Evolutionary conservation across 495 filamentous ascomycete species (phyloP).

Genomic region (Elasticomyces elasticus): DNA sequence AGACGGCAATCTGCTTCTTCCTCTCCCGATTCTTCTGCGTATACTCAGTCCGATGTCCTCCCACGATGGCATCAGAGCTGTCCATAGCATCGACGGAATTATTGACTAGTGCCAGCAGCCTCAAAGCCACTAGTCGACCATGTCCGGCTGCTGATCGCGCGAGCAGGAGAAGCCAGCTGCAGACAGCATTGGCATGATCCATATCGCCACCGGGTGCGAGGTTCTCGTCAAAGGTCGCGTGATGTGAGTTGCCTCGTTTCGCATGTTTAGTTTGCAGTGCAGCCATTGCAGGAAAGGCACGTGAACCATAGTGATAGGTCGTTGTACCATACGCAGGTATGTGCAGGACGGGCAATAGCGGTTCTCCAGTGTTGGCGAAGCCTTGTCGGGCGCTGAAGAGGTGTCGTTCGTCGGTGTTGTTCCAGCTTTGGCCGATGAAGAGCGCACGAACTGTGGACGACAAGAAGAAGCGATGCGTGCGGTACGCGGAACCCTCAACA

Average conservation of each 20-base stretch:
- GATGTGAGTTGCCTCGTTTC: background rate
- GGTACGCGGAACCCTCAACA: constrained; percentile 66
- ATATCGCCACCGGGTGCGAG: background rate
- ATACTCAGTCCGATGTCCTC: constrained; percentile 41
- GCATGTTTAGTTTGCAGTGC: constrained; percentile 1
- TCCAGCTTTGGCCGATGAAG: constrained; percentile 15
- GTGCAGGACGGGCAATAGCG: constrained; percentile 29
- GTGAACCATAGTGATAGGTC: background rate
- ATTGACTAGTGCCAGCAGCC: constrained; percentile 43
- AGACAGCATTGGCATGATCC: constrained; percentile 33
- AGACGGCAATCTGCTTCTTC: constrained; percentile 27
- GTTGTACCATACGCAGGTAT: constrained; percentile 24
- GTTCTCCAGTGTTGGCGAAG: constrained; percentile 13
- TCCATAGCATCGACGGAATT: constrained; percentile 9
- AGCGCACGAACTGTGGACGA: constrained; percentile 58
- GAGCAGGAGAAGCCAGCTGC: constrained; percentile 72
- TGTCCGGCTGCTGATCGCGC: constrained; percentile 53
- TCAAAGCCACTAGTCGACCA: constrained; percentile 67
- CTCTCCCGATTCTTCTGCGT: constrained; percentile 48
- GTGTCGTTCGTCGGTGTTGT: constrained; percentile 5
- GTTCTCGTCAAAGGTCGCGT: background rate
- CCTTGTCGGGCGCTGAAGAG: constrained; percentile 5
- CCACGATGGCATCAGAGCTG: too few species aligned
- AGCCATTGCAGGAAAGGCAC: constrained; percentile 47
- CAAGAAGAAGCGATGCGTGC: constrained; percentile 66